Conservation (phyloP, 495 filamentous ascomycete species). For the Penicillium maclennaniae region DNA sequence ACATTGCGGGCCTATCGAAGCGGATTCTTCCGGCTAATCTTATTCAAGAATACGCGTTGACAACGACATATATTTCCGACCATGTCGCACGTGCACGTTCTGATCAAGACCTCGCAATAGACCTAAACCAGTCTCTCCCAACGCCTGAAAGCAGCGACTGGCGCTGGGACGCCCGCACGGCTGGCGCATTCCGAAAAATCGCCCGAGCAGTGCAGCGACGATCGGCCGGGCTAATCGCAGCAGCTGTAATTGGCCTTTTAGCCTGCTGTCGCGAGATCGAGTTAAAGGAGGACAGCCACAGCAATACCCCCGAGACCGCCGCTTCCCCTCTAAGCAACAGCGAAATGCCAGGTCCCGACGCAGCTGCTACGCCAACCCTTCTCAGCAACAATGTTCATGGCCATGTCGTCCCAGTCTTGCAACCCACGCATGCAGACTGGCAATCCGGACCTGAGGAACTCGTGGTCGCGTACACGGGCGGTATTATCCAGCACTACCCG, state of each 20-base stretch:
- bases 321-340: conserved; percentile 31
- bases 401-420: conserved; percentile 45
- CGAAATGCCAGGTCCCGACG: conserved; percentile 3
- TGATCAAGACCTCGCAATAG: conserved; percentile 44
- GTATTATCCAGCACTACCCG: conserved; percentile 74
- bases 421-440: conserved; percentile 38
- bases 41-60: conserved; percentile 57
- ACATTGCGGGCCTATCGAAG: conserved; percentile 30
- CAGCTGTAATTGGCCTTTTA: conserved; percentile 65
- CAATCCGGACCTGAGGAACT: conserved; percentile 56
- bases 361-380: conserved; percentile 5
- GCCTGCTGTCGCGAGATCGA: conserved; percentile 63
- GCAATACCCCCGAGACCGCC: conserved; percentile 32
- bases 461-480: conserved; percentile 73
- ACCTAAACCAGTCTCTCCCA: conserved; percentile 53
- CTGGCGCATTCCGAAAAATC: conserved; percentile 55
- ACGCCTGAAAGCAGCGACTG: conserved; percentile 43
- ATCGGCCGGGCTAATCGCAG: conserved; percentile 68
- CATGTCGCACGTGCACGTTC: conserved; percentile 50
- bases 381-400: conserved; percentile 22
- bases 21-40: conserved; percentile 54
- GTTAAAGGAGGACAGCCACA: conserved; percentile 42
- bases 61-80: conserved; percentile 67
- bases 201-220: conserved; percentile 62
- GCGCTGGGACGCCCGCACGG: conserved; percentile 56